Evolutionary conservation across 1,139 yeast genomes (phyloP), one percentile per base, ranked within the genome.

Genomic region (Torulaspora pretoriensis): DNA sequence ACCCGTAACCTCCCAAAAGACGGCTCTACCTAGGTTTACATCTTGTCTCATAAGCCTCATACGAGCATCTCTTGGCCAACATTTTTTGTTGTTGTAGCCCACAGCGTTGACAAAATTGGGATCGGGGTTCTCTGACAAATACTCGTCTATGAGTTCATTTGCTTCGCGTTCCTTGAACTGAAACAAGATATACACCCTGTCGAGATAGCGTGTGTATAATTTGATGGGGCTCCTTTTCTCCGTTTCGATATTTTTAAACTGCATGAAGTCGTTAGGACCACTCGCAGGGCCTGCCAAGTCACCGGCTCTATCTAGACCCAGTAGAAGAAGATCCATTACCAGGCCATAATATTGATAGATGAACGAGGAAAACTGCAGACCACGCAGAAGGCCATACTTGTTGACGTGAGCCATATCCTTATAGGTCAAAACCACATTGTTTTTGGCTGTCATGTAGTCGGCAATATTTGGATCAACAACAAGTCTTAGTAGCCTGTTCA

Each of bases 371-470:
- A 89, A 94, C 58, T 88, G 96, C 25, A 92, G 69, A 2, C 98
- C 99, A 44, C 95, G 74, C 16, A 94, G 68, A 49, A 94, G 68
- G 25, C 99, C 99, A 61, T 81, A 82, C 57, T 85, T 90, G 64
- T 92, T 92, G 13, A 86, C 81, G 63, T 89, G 96, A 50, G 81
- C 85, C 98, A 94, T 94, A 63, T 94, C 99, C 62, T 94, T 94
- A 64, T 83, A 94, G 1, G 92, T 75, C 28, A 94, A 60, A 29
- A 79, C 77, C 19, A 90, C 80, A 57, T 92, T 94, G 66, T 88
- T 89, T 63, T 90, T 90, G 1, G 97, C 83, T 0, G 96, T 88
- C 57, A 92, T 83, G 62, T 94, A 94, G 63, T 92, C 97, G 3
- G 98, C 98, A 58, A 94, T 78, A 55, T 85, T 86, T 1, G 96